phyloP scores from a whole-genome alignment of 768 basidiomycete genomes.

The Boletus coccyginus region DNA sequence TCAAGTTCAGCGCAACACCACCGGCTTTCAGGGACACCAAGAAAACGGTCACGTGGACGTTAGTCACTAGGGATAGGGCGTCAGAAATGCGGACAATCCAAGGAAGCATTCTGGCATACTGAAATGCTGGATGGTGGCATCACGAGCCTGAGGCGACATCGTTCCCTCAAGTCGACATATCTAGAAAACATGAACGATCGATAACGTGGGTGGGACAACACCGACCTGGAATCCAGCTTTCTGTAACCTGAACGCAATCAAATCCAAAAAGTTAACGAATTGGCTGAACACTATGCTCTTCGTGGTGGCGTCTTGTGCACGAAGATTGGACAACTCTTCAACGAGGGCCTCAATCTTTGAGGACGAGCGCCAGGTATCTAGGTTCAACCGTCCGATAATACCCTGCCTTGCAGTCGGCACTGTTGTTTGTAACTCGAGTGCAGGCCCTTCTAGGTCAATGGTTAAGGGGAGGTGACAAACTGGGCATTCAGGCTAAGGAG shows the following conservation, averaged over 20 bases:
- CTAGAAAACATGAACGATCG: conserved; percentile 35
- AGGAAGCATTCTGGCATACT: conserved; percentile 47
- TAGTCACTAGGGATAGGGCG: conserved; percentile 62
- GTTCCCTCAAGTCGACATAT: conserved; percentile 93
- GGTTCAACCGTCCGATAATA: conserved; percentile 85
- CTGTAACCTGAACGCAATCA: conserved; percentile 91
- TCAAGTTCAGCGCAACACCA: conserved; percentile 87
- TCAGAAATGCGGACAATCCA: not conserved
- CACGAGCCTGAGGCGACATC: conserved; percentile 95
- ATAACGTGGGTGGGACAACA: conserved; percentile 3
- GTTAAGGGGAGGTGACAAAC: conserved; percentile 91
- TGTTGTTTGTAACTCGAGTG: conserved; percentile 76
- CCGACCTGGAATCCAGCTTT: conserved; percentile 85
- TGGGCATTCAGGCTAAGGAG: conserved; percentile 79
- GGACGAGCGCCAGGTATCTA: conserved; percentile 92
- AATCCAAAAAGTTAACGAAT: conserved; percentile 89
- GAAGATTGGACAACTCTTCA: conserved; percentile 86
- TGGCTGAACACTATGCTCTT: conserved; percentile 98
- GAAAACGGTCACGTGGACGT: conserved; percentile 94
- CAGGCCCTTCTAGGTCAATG: conserved; percentile 94
- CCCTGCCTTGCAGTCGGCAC: conserved; percentile 65
- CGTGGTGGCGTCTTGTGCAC: conserved; percentile 82
- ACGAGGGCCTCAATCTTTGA: conserved; percentile 96
- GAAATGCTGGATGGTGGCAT: conserved; percentile 93
- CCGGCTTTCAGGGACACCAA: conserved; percentile 95